These are phyloP conservation scores for Penicillium robsamsonii DNA, from an alignment of 495 filamentous ascomycete species.

Conservation along the genomic window DNA sequence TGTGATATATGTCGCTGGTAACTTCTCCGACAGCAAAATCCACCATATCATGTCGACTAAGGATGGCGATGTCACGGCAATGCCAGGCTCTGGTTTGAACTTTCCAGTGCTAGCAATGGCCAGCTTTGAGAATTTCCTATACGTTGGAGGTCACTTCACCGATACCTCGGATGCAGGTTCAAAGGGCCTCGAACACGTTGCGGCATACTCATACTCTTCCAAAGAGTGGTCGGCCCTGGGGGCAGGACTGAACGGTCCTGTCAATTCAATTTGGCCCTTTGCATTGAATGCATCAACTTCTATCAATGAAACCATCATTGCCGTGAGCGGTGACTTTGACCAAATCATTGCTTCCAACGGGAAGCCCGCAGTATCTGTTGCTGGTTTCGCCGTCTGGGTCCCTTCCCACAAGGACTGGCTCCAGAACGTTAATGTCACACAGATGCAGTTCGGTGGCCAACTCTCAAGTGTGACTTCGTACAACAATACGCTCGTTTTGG, in stretches of 20 bases:
- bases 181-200: conserved; percentile 67
- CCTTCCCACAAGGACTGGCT: conserved; percentile 86
- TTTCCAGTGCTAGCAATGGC: conserved; percentile 71
- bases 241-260: conserved; percentile 79
- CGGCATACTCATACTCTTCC: conserved; percentile 65
- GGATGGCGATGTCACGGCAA: conserved; percentile 56
- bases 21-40: conserved; percentile 66
- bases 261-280: conserved; percentile 68
- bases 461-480: conserved; percentile 65
- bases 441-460: conserved; percentile 64
- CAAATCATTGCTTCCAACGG: conserved; percentile 63
- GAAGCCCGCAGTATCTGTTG: conserved; percentile 56
- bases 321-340: conserved; percentile 78
- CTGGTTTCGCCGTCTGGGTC: conserved; percentile 92
- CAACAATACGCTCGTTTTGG: conserved; percentile 65
- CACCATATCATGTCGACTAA: conserved; percentile 75
- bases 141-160: conserved; percentile 84
- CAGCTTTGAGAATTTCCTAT: conserved; percentile 61
- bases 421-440: conserved; percentile 68
- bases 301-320: conserved; percentile 68
- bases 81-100: conserved; percentile 76
- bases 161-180: conserved; percentile 61
- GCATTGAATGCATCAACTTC: conserved; percentile 75
- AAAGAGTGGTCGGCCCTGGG: conserved; percentile 78
- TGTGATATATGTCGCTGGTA: conserved; percentile 75